phyloP scores from a whole-genome alignment of 495 filamentous ascomycete species.

The Bombardia bombarda region DNA sequence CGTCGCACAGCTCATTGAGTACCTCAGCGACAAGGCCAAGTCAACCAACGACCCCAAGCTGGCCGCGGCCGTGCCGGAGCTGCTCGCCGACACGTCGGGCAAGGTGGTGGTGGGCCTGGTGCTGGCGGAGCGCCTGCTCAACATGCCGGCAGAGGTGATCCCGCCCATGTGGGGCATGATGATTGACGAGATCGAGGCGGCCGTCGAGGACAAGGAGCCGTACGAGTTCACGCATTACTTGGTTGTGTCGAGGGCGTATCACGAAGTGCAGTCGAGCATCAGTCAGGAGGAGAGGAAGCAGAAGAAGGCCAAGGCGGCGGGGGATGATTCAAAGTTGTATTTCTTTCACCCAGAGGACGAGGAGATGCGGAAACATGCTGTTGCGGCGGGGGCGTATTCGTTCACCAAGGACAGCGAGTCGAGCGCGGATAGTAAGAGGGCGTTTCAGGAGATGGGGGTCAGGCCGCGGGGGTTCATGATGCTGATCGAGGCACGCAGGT shows the following conservation, averaged over 20 bases:
- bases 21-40: conserved; percentile 55
- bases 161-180: conserved; percentile 98
- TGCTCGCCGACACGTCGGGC: conserved; percentile 6
- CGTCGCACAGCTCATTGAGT: conserved; percentile 59
- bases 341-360: conserved; percentile 99
- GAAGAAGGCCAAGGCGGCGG: conserved; percentile 56
- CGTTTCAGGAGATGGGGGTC: conserved; percentile 90
- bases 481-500: conserved; percentile 62
- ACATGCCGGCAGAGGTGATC: conserved; percentile 84
- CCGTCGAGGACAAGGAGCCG: conserved; percentile 83
- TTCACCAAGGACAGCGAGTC: conserved; percentile 76
- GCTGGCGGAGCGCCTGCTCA: conserved; percentile 85
- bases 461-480: conserved; percentile 74
- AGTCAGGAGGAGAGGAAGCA: conserved; percentile 63
- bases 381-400: conserved; percentile 56
- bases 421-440: conserved; percentile 79
- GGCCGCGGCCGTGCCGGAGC: conserved; percentile 9
- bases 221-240: conserved; percentile 92
- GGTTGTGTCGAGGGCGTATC: conserved; percentile 82
- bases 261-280: conserved; percentile 73
- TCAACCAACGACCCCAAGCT: conserved; percentile 25
- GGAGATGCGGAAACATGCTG: conserved; percentile 65
- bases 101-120: conserved; percentile 66
- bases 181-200: conserved; percentile 83
- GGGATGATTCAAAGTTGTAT: conserved; percentile 42